phyloP scores from a whole-genome alignment of 257 asterid genomes.

The Gentiana straminea region DNA sequence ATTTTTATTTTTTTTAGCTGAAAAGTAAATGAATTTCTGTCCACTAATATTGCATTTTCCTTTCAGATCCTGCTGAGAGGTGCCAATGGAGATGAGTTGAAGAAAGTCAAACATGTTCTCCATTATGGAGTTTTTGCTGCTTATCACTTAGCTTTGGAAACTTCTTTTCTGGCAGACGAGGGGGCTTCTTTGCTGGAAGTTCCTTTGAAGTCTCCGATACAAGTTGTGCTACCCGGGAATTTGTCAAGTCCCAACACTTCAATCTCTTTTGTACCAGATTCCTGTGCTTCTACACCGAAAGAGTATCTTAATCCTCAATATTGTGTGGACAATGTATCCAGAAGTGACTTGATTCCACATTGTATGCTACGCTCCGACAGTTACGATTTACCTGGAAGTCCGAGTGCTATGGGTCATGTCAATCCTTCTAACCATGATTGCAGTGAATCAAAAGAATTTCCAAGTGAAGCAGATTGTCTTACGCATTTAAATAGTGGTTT shows the following conservation, averaged over 20 bases:
- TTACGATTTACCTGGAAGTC: slow-evolving; percentile 9
- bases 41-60: slow-evolving; percentile 5
- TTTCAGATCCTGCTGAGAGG: slow-evolving; percentile 69
- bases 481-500: slow-evolving; percentile 15
- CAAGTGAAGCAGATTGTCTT: slow-evolving; percentile 14
- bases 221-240: slow-evolving; percentile 54
- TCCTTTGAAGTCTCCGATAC: slow-evolving; percentile 55
- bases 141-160: slow-evolving; percentile 70
- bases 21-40: neutral
- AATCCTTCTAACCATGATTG: slow-evolving; percentile 18
- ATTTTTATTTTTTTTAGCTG: neutral
- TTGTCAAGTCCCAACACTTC: slow-evolving; percentile 44
- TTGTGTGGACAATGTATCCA: slow-evolving; percentile 15
- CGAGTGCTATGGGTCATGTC: slow-evolving; percentile 1
- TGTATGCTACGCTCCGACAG: slow-evolving; percentile 20
- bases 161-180: slow-evolving; percentile 78
- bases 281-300: slow-evolving; percentile 21
- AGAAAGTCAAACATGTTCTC: slow-evolving; percentile 56
- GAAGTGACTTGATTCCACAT: slow-evolving; percentile 18
- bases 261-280: slow-evolving; percentile 46
- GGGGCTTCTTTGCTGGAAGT: slow-evolving; percentile 68
- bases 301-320: slow-evolving; percentile 14
- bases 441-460: slow-evolving; percentile 23
- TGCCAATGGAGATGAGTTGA: slow-evolving; percentile 69
- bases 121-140: slow-evolving; percentile 76